Evolutionary conservation across 805 yeast genomes (phyloP).

Genomic region (Kodamaea hsintzibuensis): DNA sequence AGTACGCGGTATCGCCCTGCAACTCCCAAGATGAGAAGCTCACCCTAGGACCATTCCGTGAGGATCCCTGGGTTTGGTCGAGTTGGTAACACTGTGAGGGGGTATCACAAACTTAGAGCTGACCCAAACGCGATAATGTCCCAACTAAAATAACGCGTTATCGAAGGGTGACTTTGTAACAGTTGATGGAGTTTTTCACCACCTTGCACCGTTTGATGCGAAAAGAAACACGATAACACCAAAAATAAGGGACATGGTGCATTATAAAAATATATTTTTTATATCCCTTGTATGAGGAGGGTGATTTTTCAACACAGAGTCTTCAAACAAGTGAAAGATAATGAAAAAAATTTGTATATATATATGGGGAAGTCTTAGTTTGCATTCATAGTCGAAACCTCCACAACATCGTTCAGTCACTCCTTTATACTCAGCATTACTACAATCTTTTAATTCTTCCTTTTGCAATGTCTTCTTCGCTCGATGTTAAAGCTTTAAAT

Average conservation of each 20-base stretch:
- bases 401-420: slow-evolving; percentile 4
- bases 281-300: slow-evolving; percentile 4
- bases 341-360: neutral
- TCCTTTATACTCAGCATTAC: neutral
- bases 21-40: neutral
- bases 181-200: neutral
- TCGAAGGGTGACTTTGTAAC: neutral
- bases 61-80: neutral
- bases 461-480: slow-evolving; percentile 6
- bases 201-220: slow-evolving; percentile 3
- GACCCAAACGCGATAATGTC: neutral
- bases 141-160: neutral
- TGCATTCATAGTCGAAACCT: neutral
- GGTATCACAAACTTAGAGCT: neutral
- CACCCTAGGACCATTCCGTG: neutral
- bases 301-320: neutral
- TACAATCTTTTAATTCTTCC: neutral
- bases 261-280: neutral
- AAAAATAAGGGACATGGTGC: neutral
- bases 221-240: neutral
- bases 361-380: neutral
- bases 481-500: slow-evolving; percentile 53
- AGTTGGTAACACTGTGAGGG: neutral
- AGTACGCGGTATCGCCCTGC: slow-evolving; percentile 4
- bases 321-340: neutral